Base-by-base conservation (phyloP, 2,329 filamentous ascomycete genomes). In the Colletotrichum theobromicola region DNA sequence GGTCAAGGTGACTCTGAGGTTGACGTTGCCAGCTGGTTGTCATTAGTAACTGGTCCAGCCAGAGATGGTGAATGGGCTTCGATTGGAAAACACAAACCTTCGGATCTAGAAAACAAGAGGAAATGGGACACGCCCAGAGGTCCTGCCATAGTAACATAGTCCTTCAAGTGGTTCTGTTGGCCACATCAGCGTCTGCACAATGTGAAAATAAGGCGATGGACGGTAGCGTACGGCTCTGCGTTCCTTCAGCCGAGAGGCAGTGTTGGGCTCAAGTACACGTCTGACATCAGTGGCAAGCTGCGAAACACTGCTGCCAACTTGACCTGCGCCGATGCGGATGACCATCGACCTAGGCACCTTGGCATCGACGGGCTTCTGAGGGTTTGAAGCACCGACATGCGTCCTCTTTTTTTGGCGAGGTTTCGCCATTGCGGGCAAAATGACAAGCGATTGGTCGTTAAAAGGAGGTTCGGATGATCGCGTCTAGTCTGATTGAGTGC, bases 81-180 rank as follows among this genome's bases (percentile, higher is more conserved):
- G 42, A 50, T n/a, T 50, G 21, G 12, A n/a, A n/a, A n/a, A 50
- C 42, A 50, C n/a, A 50, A 50, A 50, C 92, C 93, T 76, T 94
- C 92, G 26, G 95, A 98, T 78, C 95, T 92, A 21, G 96, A 98
- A 85, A 99, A 98, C 61, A 99, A 91, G 80, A 99, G 88, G 68
- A 99, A 88, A 84, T 99, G 97, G 16, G 95, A 95, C 68, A 99
- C 95, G 57, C 97, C 96, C 53, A 99, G 89, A 7, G 97, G 96
- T 4, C 97, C 97, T 74, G 95, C 94, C 97, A 99, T 99, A 76
- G 95, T 94, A 37, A 95, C 93, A 84, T 98, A 99, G 86, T 99
- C 97, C 81, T 94, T 92, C 78, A 98, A 86, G 81, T 93, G 93
- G 86, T 99, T 98, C 42, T 50, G 24, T 50, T 21, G 42, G 12